Evolutionary conservation across 441 rosid species (phyloP), one percentile per base, ranked within the genome.

Genomic region (Pelargonium australe): DNA sequence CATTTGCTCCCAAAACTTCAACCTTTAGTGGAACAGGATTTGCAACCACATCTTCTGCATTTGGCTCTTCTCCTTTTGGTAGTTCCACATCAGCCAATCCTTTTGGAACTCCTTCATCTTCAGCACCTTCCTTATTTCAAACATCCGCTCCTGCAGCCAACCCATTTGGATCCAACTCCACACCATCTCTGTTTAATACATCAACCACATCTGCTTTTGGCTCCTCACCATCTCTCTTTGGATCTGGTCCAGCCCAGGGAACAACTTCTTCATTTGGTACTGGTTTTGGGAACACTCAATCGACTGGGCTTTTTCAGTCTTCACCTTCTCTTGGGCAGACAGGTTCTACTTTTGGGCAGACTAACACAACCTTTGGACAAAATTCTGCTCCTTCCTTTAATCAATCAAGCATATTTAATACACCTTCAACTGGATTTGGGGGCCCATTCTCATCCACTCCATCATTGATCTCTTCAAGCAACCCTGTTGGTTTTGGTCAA

Each of bases 191-290:
- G 61, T 84, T 87, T 77, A 74, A 79, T 73, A 12, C 89, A 65
- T 76, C 86, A 66, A 79, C 77, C 74, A 16, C 82, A 43, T 68
- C 85, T 65, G 65, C 80, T 12, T 87, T 90, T 76, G 80, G 84
- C 71, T 77, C 94, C 63, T 76, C 91, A 19, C 75, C 96, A 67
- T 80, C 99, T 64, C 60, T 86, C 68, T 89, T 90, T 78, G 70
- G 73, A 72, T 73, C 91, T 67, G 69, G 75, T 45, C 74, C 83
- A 65, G 80, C 82, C 62, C 87, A 78, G 43, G 82, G 82, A 70
- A 73, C 80, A 72, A 60, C 79, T 68, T 70, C 90, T 8, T 67
- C 85, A 63, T 86, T 92, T 76, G 80, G 61, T 77, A 65, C 69
- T 60, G 78, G 79, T 70, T 75, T 90, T 74, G 70, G 74, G 28